Evolutionary conservation across 2,329 filamentous ascomycete species (phyloP).

Genomic region (Exophiala sp.): DNA sequence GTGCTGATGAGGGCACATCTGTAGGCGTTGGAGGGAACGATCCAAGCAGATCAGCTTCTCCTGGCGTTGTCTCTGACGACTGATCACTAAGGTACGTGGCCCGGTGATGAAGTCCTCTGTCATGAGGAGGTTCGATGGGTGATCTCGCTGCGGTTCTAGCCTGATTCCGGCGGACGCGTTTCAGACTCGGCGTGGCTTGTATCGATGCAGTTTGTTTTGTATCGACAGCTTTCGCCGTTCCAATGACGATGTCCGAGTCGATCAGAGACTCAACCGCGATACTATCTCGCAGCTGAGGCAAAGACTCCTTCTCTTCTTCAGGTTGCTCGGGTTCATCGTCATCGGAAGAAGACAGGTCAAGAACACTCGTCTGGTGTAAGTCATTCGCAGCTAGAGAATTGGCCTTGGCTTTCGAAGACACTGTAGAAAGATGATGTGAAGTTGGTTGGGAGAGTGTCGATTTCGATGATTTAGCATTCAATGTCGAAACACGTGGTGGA

Average conservation of each 20-base stretch:
- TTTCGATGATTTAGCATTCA: slow-evolving; percentile 25
- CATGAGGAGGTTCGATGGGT: not conserved
- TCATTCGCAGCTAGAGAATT: slow-evolving; percentile 32
- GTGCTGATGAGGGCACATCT: slow-evolving; percentile 11
- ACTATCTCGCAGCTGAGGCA: slow-evolving; percentile 35
- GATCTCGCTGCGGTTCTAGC: slow-evolving; percentile 21
- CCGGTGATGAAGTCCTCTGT: slow-evolving; percentile 2
- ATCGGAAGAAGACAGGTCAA: slow-evolving; percentile 50
- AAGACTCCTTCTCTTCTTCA: slow-evolving; percentile 2
- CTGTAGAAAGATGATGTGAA: not conserved
- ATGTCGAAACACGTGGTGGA: slow-evolving; percentile 19
- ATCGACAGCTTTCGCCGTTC: slow-evolving; percentile 39
- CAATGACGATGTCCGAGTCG: slow-evolving; percentile 43
- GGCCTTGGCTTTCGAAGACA: slow-evolving; percentile 14
- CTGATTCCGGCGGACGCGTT: slow-evolving; percentile 6
- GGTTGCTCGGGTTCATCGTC: slow-evolving; percentile 34
- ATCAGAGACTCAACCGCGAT: slow-evolving; percentile 35
- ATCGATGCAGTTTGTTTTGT: slow-evolving; percentile 27
- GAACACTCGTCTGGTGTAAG: slow-evolving; percentile 44
- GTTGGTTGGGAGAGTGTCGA: slow-evolving; percentile 12
- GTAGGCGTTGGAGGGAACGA: slow-evolving; percentile 23
- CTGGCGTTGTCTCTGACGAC: slow-evolving; percentile 10
- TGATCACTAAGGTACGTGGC: slow-evolving; percentile 20
- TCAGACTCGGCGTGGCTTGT: slow-evolving; percentile 12
- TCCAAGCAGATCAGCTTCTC: slow-evolving; percentile 22